Percentiles rank a stretch among this genome's conserved stretches.
phyloP scores from a whole-genome alignment of 139 green algal genomes.

The Chlorella sp. region DNA sequence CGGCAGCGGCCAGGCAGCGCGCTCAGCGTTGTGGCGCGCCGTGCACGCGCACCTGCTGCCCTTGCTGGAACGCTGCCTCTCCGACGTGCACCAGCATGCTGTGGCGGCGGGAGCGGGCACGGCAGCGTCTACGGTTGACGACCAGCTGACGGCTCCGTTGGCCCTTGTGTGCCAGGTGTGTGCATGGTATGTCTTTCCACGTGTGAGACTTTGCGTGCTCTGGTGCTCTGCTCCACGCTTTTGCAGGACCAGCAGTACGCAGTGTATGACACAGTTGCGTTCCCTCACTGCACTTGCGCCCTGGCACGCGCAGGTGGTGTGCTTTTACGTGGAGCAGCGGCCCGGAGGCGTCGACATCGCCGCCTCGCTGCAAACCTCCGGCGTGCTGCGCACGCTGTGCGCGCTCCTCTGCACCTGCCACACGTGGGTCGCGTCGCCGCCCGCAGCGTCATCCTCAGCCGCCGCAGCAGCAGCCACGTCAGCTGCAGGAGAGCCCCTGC shows the following conservation, averaged over 20 bases:
- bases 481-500: slow-evolving; percentile 22
- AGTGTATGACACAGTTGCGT: not conserved
- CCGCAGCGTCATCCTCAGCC: no score
- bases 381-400: slow-evolving; percentile 17
- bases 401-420: slow-evolving; percentile 23
- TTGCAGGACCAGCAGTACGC: not conserved
- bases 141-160: slow-evolving; percentile 16
- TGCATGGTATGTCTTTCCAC: not conserved
- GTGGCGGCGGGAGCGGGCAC: not conserved
- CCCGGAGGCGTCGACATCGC: slow-evolving; percentile 18
- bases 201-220: not conserved
- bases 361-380: slow-evolving; percentile 12
- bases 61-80: slow-evolving; percentile 23
- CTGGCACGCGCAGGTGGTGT: slow-evolving; percentile 17
- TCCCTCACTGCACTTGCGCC: no score
- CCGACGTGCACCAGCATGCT: no score
- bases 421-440: no score
- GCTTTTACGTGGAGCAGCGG: slow-evolving; percentile 22
- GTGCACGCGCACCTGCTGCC: slow-evolving; percentile 29
- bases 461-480: not conserved
- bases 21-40: slow-evolving; percentile 18
- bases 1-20: not conserved
- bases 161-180: slow-evolving; percentile 21
- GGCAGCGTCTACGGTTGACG: not conserved
- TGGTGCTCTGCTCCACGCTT: not conserved